Conservation (phyloP, 305 asterid genomes). For the Fraxinus floribunda region DNA sequence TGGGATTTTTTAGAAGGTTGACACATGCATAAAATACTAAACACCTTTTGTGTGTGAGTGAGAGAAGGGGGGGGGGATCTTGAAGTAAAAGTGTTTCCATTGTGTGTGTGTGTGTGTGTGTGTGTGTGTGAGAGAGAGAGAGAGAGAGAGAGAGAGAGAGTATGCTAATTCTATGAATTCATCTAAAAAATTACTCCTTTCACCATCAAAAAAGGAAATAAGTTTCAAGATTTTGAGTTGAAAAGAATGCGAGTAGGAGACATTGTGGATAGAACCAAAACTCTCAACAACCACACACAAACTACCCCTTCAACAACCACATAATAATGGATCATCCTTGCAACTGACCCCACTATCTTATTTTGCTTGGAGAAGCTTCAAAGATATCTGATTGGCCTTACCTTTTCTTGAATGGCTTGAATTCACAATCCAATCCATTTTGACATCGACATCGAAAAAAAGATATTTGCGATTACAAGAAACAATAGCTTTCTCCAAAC, state of each 20-base stretch:
- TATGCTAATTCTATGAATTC: neutral
- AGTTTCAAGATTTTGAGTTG: neutral
- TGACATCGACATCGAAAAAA: slow-evolving; percentile 16
- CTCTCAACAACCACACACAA: slow-evolving; percentile 15
- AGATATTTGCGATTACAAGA: neutral
- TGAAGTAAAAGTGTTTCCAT: neutral
- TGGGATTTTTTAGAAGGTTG: neutral
- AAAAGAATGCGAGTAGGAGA: neutral
- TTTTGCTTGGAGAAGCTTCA: neutral
- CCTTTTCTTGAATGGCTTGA: slow-evolving; percentile 4
- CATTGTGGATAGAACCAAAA: neutral
- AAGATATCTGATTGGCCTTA: slow-evolving; percentile 1
- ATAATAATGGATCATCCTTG: slow-evolving; percentile 10
- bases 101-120: neutral
- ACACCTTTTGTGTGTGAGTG: neutral
- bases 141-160: neutral
- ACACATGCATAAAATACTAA: too few relatives aligned
- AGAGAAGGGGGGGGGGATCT: neutral
- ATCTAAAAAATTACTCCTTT: neutral
- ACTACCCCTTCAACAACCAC: slow-evolving; percentile 31
- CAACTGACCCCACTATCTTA: neutral
- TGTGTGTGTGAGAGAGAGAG: too few relatives aligned
- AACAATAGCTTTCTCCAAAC: neutral
- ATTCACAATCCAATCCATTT: neutral
- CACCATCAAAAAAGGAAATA: neutral